phyloP scores from a whole-genome alignment of 1,139 yeast genomes.

The Sporopachydermia cereana region DNA sequence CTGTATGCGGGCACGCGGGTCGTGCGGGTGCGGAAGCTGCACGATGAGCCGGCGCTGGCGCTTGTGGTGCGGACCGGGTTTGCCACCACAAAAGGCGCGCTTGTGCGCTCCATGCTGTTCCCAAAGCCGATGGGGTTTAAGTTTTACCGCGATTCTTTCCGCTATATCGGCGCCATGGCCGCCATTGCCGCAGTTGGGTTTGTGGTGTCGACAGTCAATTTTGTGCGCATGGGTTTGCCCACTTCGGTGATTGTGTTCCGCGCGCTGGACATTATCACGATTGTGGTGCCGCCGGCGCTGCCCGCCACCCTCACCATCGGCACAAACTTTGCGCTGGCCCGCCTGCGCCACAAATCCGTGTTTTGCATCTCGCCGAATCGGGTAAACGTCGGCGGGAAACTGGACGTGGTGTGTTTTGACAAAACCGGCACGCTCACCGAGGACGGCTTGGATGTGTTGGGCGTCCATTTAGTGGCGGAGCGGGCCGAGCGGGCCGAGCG shows the following conservation, averaged over 20 bases:
- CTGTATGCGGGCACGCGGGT: conserved; percentile 83
- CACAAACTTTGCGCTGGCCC: conserved; percentile 75
- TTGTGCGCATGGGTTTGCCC: conserved; percentile 63
- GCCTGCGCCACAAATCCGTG: conserved; percentile 57
- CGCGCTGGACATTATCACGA: conserved; percentile 87
- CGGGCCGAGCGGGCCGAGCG: background rate
- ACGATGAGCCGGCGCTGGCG: conserved; percentile 71
- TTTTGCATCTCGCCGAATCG: conserved; percentile 90
- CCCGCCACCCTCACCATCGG: conserved; percentile 97
- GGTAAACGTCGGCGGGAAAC: conserved; percentile 88
- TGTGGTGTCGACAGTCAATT: conserved; percentile 69
- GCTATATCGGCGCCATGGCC: conserved; percentile 92
- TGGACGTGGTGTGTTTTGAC: conserved; percentile 86
- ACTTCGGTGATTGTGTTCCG: conserved; percentile 63
- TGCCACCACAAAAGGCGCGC: conserved; percentile 90
- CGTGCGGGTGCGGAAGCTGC: conserved; percentile 58
- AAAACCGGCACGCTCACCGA: conserved; percentile 97
- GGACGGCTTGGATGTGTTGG: conserved; percentile 88
- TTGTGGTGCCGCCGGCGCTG: conserved; percentile 96
- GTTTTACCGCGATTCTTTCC: conserved; percentile 87
- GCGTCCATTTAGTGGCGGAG: conserved; percentile 65
- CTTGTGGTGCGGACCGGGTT: conserved; percentile 86
- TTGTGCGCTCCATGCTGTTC: conserved; percentile 88
- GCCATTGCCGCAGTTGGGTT: conserved; percentile 78
- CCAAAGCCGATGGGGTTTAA: conserved; percentile 93